phyloP scores from a whole-genome alignment of 306 rosid species.

The Acacia melanoxylon region DNA sequence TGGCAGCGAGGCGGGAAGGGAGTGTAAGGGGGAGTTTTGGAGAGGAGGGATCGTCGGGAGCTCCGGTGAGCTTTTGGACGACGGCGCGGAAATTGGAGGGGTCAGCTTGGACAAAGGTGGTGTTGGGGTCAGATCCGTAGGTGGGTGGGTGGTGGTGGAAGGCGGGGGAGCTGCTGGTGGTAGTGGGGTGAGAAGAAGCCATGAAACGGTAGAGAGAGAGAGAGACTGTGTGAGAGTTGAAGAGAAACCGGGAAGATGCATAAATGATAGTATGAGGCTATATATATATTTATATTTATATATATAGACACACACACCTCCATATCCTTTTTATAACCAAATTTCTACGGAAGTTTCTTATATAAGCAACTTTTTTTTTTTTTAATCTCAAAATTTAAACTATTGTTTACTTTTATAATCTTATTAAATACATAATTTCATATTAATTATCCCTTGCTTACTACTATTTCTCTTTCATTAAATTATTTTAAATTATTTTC shows the following conservation, averaged over 20 bases:
- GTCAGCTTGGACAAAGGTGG: conserved; percentile 87
- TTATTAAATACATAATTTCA: too few relatives aligned
- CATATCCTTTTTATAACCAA: too few relatives aligned
- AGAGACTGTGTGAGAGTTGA: background rate
- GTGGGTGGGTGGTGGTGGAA: conserved; percentile 33
- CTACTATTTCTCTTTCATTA: too few relatives aligned
- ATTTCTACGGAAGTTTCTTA: too few relatives aligned
- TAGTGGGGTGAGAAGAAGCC: conserved; percentile 28
- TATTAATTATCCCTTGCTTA: too few relatives aligned
- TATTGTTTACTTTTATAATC: too few relatives aligned
- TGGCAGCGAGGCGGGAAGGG: conserved; percentile 46
- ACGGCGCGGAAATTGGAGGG: conserved; percentile 75
- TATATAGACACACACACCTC: too few relatives aligned
- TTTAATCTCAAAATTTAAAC: too few relatives aligned
- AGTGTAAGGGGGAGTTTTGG: conserved; percentile 65
- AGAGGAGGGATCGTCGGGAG: conserved; percentile 60
- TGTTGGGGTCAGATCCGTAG: conserved; percentile 64
- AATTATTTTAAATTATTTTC: too few relatives aligned
- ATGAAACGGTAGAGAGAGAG: conserved; percentile 7
- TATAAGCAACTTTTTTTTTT: too few relatives aligned
- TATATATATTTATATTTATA: too few relatives aligned
- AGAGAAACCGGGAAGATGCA: conserved; percentile 46
- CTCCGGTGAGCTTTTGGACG: conserved; percentile 88
- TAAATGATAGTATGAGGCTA: conserved; percentile 24
- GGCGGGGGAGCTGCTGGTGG: conserved; percentile 8